Percentiles rank a stretch among this genome's conserved stretches.
Conservation (phyloP, 2,329 filamentous ascomycete species). For the Talaromyces sp. region DNA sequence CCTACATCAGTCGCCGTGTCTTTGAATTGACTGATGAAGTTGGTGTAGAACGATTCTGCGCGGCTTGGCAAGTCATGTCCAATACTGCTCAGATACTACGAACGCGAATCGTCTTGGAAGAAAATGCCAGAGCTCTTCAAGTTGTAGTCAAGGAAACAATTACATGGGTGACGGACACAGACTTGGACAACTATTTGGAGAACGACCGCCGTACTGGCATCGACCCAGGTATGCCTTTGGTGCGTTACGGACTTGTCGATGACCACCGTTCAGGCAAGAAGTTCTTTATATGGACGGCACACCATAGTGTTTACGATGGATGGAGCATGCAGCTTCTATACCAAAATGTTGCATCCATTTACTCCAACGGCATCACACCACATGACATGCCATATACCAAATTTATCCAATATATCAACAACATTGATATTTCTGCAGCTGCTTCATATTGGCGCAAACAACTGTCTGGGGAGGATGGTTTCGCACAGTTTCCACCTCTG, state of each 20-base stretch:
- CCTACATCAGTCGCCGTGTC: constrained; percentile 48
- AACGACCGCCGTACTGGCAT: background rate
- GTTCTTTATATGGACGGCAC: constrained; percentile 42
- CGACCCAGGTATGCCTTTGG: constrained; percentile 17
- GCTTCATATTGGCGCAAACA: background rate
- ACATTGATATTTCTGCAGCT: background rate
- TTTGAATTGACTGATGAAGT: constrained; percentile 37
- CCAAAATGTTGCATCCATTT: background rate
- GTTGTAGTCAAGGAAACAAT: constrained; percentile 2
- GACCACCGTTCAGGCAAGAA: background rate
- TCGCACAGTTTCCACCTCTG: constrained; percentile 28
- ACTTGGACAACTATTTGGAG: constrained; percentile 1
- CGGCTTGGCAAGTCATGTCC: background rate
- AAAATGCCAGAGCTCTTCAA: constrained; percentile 31
- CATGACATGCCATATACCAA: background rate
- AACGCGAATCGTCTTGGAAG: constrained; percentile 35
- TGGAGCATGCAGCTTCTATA: constrained; percentile 26
- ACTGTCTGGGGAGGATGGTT: background rate
- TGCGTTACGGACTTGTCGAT: constrained; percentile 18
- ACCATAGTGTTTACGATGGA: constrained; percentile 47
- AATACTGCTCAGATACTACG: background rate
- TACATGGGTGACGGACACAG: background rate
- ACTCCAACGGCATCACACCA: background rate
- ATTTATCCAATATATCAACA: background rate
- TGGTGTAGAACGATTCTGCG: constrained; percentile 40